Percentiles rank a stretch among this genome's conserved stretches.
Evolutionary conservation across 805 yeast species (phyloP).

Genomic region (Metschnikowia sp.): DNA sequence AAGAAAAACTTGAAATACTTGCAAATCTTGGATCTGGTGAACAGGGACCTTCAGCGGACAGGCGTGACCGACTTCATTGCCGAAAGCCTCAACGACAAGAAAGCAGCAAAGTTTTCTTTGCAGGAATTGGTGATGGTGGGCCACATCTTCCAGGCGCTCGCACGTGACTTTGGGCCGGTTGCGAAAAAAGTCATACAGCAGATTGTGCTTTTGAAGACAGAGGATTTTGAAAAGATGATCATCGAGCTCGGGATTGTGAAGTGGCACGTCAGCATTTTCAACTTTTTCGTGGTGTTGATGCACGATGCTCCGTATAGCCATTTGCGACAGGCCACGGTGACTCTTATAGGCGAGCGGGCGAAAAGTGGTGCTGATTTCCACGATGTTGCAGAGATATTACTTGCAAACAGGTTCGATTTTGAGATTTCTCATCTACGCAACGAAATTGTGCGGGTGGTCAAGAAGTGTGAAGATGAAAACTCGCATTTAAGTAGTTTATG

Average conservation of each 20-base stretch:
- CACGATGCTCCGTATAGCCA: conserved; percentile 34
- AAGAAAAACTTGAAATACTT: conserved; percentile 19
- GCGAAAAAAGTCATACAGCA: conserved; percentile 36
- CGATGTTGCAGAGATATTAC: conserved; percentile 22
- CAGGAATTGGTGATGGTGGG: conserved; percentile 22
- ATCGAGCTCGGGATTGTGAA: conserved; percentile 18
- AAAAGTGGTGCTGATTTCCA: conserved; percentile 18
- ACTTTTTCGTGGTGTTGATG: conserved; percentile 30
- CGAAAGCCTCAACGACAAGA: conserved; percentile 19
- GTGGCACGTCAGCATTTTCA: conserved; percentile 33
- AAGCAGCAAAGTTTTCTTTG: conserved; percentile 14
- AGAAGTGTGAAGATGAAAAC: conserved; percentile 7
- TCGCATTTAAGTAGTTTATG: conserved; percentile 20
- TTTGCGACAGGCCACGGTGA: conserved; percentile 25
- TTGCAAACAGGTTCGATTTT: conserved; percentile 23
- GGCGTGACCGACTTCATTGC: conserved; percentile 17
- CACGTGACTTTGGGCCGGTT: conserved; percentile 22
- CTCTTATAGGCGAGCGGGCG: conserved; percentile 19
- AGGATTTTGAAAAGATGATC: conserved; percentile 24
- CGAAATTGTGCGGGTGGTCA: conserved; percentile 15
- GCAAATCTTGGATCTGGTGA: conserved; percentile 15
- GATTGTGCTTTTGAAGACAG: conserved; percentile 26
- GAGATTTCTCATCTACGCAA: conserved; percentile 23
- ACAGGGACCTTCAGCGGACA: conserved; percentile 4
- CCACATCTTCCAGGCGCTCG: conserved; percentile 18